Evolutionary conservation across 2,329 filamentous ascomycete species (phyloP), one percentile per base, ranked within the genome.

Genomic region (Pestalotiopsis sp.): DNA sequence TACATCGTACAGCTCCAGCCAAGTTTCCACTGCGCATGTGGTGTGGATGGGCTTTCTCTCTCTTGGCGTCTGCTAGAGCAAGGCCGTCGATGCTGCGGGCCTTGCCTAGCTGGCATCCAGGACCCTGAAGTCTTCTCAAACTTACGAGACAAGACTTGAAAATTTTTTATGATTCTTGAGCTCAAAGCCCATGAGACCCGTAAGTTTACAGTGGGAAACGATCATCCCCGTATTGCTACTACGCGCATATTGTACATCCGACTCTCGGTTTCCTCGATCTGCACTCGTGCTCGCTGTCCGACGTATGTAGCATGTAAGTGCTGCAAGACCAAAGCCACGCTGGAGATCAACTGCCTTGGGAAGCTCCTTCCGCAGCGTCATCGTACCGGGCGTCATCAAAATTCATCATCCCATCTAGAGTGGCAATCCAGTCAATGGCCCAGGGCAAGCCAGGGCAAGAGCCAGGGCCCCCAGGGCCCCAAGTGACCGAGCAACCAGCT

Each of bases 41-140:
- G 25, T 14, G 31, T 36, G 31, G 31, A 36, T 36, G 31, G 31
- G 31, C 11, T 23, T 61, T 40, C 31, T 62, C 59, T 13, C 38
- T 14, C 59, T 62, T 62, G 59, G 59, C 59, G 59, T 40, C n/a
- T 40, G 27, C 27, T 36, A 52, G 20, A 31, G 25, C 36, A 36
- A 36, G 59, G 27, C 31, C 31, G 27, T 38, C 59, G 27, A 31
- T 20, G 27, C 31, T 62, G 59, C 59, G 59, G 59, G 59, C 59
- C 27, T 17, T 17, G n/a, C 13, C 59, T 38, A 52, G 17, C n/a
- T 52, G 45, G 17, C 45, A n/a, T 52, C 20, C 17, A 52, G 31
- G 59, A 62, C 31, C 59, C 59, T 62, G 59, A 62, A 62, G n/a
- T 36, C 14, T 59, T 59, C 27, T 27, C 57, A 59, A 59, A 36